Evolutionary conservation across 495 filamentous ascomycete genomes (phyloP).

Genomic region (Haplographium delicatum): DNA sequence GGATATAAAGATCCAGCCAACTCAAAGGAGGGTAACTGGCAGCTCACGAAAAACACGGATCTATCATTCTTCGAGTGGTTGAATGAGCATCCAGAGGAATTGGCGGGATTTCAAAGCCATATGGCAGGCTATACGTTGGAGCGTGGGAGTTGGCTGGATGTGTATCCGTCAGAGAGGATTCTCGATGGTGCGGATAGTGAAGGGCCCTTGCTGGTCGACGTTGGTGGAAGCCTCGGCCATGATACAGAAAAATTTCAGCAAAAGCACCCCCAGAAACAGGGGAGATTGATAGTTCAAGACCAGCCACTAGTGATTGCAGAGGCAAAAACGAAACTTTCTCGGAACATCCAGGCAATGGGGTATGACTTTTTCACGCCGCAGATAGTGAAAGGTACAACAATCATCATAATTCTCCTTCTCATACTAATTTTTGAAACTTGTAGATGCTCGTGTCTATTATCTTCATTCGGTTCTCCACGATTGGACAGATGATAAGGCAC

Average conservation of each 20-base stretch:
- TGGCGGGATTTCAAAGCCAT: too few species aligned
- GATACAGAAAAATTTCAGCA: background rate
- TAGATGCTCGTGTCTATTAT: slow-evolving; percentile 32
- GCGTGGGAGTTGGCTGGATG: too few species aligned
- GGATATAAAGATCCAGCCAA: too few species aligned
- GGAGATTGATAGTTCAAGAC: slow-evolving; percentile 47
- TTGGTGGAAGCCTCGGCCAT: slow-evolving; percentile 19
- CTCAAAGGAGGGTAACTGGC: too few species aligned
- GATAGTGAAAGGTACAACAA: slow-evolving; percentile 27
- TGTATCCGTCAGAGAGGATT: too few species aligned
- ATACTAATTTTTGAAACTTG: background rate
- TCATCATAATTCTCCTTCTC: background rate
- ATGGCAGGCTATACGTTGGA: too few species aligned
- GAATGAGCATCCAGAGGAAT: too few species aligned
- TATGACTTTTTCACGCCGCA: slow-evolving; percentile 49
- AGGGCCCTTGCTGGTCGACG: slow-evolving; percentile 23
- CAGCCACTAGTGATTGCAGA: slow-evolving; percentile 34
- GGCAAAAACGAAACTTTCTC: background rate
- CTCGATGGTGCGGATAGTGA: too few species aligned
- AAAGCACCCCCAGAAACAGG: slow-evolving; percentile 4
- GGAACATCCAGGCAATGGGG: slow-evolving; percentile 36
- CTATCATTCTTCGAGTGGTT: too few species aligned
- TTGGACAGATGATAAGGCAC: slow-evolving; percentile 20
- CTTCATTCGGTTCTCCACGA: slow-evolving; percentile 28
- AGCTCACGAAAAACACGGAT: too few species aligned